Evolutionary conservation across 2,329 filamentous ascomycete genomes (phyloP), one percentile per base, ranked within the genome.

Genomic region (Neurospora sp.): DNA sequence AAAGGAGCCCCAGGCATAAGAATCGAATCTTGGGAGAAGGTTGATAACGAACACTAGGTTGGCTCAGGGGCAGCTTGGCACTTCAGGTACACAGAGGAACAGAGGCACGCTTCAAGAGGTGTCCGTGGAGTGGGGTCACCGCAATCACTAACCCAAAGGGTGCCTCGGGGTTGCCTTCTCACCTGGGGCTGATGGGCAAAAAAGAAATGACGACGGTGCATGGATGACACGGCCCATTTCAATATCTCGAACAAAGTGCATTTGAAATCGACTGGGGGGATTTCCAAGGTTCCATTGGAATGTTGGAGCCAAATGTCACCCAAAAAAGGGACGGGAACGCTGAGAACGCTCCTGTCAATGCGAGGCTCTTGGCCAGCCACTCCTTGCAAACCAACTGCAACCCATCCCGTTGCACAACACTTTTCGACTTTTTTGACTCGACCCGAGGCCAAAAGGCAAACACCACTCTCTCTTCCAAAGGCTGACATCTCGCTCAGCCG

Each of bases 171-270:
- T 10, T 62, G 52, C 52, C 52, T 62, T 62, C 52, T 65, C 19
- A 68, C 33, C 46, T 68, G 67, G 40, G 38, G 46, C 52, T 65
- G 28, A 37, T 33, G 15, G 12, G 33, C 39, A 68, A 68, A 70
- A 69, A 70, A 68, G 69, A 70, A 70, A 70, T 70, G 69, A 70
- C 43, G 40, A 43, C 19, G 41, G 43, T 40, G 62, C 68, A 69
- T 66, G 68, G 68, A 33, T 69, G 66, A 69, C 66, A 67, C 68
- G 68, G 66, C 36, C 68, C 66, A 46, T 62, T 62, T 62, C 23
- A 33, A 62, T 62, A 62, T 62, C 52, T 36, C 15, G 28, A 62
- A 62, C 52, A 62, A 62, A 62, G 52, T 62, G 28, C 23, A 36
- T 33, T 36, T 33, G 52, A 62, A 33, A 62, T 62, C 12, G 52